Evolutionary conservation across 257 asterid species (phyloP).

Genomic region (Nicotiana obtusifolia): DNA sequence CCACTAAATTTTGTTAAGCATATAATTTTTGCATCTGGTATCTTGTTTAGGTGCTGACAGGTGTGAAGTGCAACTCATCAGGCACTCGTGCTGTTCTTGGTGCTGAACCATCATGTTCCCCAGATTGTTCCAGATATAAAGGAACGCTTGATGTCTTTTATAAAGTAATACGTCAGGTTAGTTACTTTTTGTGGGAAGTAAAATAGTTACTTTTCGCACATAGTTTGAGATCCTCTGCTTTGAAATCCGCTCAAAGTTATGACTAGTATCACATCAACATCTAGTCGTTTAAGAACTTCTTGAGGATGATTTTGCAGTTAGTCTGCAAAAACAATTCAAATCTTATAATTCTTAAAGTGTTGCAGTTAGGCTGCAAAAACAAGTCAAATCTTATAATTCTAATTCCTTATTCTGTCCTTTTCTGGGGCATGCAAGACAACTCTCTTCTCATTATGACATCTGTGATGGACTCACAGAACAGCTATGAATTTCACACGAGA

Average conservation of each 20-base stretch:
- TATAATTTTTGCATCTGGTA: conserved; percentile 12
- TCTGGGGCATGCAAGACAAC: neutral
- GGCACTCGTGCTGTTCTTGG: conserved; percentile 28
- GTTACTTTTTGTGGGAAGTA: conserved; percentile 20
- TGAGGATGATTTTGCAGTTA: neutral
- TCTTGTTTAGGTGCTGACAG: conserved; percentile 48
- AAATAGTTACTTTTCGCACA: neutral
- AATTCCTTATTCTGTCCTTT: neutral
- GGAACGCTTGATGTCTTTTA: conserved; percentile 72
- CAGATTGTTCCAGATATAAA: conserved; percentile 54
- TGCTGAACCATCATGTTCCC: conserved; percentile 36
- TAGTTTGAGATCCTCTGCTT: conserved; percentile 1
- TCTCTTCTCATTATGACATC: neutral
- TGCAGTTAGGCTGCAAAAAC: neutral
- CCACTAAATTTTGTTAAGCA: conserved; percentile 3
- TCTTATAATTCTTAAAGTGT: neutral
- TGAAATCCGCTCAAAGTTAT: neutral
- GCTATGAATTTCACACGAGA: neutral
- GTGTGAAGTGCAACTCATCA: conserved; percentile 29
- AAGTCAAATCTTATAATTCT: neutral
- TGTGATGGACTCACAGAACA: neutral
- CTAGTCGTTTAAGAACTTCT: neutral
- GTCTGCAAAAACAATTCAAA: neutral
- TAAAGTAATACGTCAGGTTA: conserved; percentile 69
- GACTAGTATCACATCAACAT: neutral